These are phyloP conservation scores for Pseudotulostoma volvatum DNA, from an alignment of 495 filamentous ascomycete genomes.

Conservation along the genomic window DNA sequence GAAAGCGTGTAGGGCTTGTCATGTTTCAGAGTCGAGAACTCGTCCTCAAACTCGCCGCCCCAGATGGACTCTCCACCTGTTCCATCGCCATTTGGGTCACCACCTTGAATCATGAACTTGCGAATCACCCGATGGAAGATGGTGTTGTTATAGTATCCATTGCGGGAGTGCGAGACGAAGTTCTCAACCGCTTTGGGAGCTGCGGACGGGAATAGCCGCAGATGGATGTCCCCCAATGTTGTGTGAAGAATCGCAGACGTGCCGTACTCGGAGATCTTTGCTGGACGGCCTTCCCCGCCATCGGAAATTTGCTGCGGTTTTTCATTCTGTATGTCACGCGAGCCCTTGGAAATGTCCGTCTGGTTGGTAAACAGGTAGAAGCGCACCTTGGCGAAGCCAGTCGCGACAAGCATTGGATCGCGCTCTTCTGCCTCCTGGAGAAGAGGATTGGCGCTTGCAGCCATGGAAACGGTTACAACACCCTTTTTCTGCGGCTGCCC, in stretches of 20 bases:
- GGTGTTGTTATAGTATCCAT: constrained; percentile 89
- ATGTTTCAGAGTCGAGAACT: constrained; percentile 80
- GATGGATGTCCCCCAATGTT: constrained; percentile 83
- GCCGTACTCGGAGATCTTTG: constrained; percentile 53
- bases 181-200: constrained; percentile 97
- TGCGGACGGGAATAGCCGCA: constrained; percentile 82
- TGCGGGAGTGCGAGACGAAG: constrained; percentile 78
- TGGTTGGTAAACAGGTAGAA: constrained; percentile 99
- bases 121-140: constrained; percentile 95
- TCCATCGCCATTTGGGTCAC: constrained; percentile 87
- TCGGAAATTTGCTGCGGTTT: constrained; percentile 41
- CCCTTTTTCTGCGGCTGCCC: constrained; percentile 85
- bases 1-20: constrained; percentile 92
- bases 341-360: constrained; percentile 62
- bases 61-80: constrained; percentile 95
- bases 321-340: constrained; percentile 89
- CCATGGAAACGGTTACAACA: constrained; percentile 92
- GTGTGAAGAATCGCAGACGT: constrained; percentile 80
- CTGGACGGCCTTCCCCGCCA: constrained; percentile 25
- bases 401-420: constrained; percentile 76
- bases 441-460: constrained; percentile 81
- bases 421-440: constrained; percentile 82
- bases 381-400: constrained; percentile 72
- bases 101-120: constrained; percentile 95
- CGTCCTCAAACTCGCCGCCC: constrained; percentile 90